Conservation (phyloP, 2,329 filamentous ascomycete genomes). For the Epichloe brachyelytri region DNA sequence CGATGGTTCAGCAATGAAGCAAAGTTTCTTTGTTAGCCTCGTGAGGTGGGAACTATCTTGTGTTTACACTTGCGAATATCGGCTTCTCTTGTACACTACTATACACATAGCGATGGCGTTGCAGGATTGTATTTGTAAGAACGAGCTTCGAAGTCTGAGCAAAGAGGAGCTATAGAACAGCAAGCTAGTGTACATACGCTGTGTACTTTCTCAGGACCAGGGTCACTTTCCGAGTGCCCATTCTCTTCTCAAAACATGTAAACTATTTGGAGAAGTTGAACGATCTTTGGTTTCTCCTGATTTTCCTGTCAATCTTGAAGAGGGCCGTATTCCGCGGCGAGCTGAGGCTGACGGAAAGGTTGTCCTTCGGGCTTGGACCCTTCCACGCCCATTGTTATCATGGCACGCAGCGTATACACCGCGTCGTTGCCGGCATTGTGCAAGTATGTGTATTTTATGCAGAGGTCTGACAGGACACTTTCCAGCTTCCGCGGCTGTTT, state of each 20-base stretch:
- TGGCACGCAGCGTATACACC: constrained; percentile 60
- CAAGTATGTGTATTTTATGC: constrained; percentile 49
- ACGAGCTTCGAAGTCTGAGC: constrained; percentile 8
- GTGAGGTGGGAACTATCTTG: too few species aligned
- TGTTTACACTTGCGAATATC: too few species aligned
- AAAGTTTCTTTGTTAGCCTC: too few species aligned
- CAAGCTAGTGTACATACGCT: not conserved
- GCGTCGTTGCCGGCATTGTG: constrained; percentile 88
- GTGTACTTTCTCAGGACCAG: not conserved
- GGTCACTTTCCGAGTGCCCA: not conserved
- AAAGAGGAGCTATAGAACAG: not conserved
- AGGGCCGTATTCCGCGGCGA: not conserved
- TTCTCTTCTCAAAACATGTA: constrained; percentile 4
- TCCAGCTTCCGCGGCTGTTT: constrained; percentile 42
- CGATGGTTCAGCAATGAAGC: too few species aligned
- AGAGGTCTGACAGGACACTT: constrained; percentile 49
- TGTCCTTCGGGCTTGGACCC: not conserved
- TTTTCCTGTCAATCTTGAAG: not conserved
- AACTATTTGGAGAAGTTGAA: not conserved
- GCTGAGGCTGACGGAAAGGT: not conserved
- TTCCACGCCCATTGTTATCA: constrained; percentile 38
- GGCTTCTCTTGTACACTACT: constrained; percentile 21
- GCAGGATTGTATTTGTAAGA: constrained; percentile 13
- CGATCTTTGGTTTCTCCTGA: too few species aligned
- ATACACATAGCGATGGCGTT: constrained; percentile 34